Evolutionary conservation across 2,329 filamentous ascomycete species (phyloP).

Genomic region (Grosmannia penicillata): DNA sequence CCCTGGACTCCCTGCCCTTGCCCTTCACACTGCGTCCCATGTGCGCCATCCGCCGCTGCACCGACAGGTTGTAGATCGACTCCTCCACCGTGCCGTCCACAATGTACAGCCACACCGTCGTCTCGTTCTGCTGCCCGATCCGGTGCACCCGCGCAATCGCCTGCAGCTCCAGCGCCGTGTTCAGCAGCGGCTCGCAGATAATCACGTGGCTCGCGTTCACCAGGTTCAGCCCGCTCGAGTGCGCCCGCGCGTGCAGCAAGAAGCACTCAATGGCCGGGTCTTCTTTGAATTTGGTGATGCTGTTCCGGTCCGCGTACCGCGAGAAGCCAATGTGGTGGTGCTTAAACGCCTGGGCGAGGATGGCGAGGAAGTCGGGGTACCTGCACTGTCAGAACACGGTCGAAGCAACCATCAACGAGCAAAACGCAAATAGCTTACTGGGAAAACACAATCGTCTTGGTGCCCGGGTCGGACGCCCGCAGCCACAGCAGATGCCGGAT

Average conservation of each 20-base stretch:
- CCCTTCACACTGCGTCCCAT: conserved; percentile 35
- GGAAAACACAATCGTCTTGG: conserved; percentile 89
- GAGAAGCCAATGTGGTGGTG: conserved; percentile 60
- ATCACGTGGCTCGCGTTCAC: conserved; percentile 91
- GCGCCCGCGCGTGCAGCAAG: conserved; percentile 74
- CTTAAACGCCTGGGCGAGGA: conserved; percentile 55
- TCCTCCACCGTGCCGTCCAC: conserved; percentile 86
- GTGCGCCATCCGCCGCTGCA: conserved; percentile 63
- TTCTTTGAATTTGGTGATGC: conserved; percentile 62
- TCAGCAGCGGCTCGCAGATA: conserved; percentile 83
- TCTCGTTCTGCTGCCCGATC: conserved; percentile 77
- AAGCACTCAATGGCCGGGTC: conserved; percentile 68
- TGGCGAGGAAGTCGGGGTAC: conserved; percentile 63
- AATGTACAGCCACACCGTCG: conserved; percentile 91
- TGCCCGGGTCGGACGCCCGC: conserved; percentile 65
- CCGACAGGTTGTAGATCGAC: conserved; percentile 77
- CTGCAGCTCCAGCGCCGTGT: conserved; percentile 86
- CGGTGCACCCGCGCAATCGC: conserved; percentile 90
- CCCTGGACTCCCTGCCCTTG: too few relatives aligned
- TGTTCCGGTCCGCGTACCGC: conserved; percentile 52
- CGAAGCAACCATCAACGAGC: neutral
- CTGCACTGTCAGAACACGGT: conserved; percentile 13
- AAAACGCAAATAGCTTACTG: conserved; percentile 31
- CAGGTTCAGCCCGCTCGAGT: conserved; percentile 79
- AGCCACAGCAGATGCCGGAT: conserved; percentile 76